A percentile compares a stretch with the other conserved stretches of the same genome.
phyloP scores from a whole-genome alignment of 2,329 filamentous ascomycete genomes.

The Endocalyx cinctus region DNA sequence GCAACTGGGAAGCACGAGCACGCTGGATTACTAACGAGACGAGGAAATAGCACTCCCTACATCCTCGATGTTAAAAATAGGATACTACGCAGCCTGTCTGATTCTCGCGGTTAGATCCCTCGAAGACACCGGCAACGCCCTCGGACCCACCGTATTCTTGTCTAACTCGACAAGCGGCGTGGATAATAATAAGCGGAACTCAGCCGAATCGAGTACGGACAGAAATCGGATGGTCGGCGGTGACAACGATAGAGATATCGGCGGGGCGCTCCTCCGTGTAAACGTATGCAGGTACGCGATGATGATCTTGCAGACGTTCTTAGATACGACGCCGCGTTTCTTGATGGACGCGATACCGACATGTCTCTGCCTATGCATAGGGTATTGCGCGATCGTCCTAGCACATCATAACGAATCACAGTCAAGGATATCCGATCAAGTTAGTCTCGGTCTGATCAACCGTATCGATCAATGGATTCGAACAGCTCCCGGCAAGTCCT shows the following conservation, averaged over 20 bases:
- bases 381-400: constrained; percentile 28
- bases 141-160: constrained; percentile 23
- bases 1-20: too few relatives aligned
- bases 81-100: constrained; percentile 29
- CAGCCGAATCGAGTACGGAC: background rate
- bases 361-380: constrained; percentile 25
- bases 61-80: constrained; percentile 28
- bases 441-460: constrained; percentile 23
- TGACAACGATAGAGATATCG: constrained; percentile 3
- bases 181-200: constrained; percentile 3
- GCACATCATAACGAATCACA: constrained; percentile 27
- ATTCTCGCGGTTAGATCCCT: constrained; percentile 26
- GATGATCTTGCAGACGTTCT: constrained; percentile 25
- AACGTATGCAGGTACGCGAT: constrained; percentile 25
- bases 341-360: constrained; percentile 25
- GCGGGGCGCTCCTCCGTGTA: constrained; percentile 14
- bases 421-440: constrained; percentile 22
- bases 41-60: constrained; percentile 27
- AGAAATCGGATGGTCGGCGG: too few relatives aligned
- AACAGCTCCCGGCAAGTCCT: constrained; percentile 25
- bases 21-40: too few relatives aligned
- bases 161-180: constrained; percentile 11
- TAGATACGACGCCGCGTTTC: constrained; percentile 28
- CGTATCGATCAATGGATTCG: constrained; percentile 24
- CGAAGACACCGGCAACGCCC: constrained; percentile 24